phyloP scores from a whole-genome alignment of 1,139 yeast species.

The Pneumocystis jirovecii region DNA sequence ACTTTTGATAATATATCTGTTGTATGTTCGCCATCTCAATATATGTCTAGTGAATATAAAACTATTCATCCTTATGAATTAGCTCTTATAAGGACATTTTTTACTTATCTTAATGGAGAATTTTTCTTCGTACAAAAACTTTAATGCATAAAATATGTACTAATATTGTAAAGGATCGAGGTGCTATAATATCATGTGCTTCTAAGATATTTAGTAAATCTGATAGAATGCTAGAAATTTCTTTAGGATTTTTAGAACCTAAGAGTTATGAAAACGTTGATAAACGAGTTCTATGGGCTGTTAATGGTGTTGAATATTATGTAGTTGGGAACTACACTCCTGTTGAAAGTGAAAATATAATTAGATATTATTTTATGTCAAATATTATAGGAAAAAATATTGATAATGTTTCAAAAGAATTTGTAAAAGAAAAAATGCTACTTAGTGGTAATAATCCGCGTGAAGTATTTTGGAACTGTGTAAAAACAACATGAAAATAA shows the following conservation, averaged over 20 bases:
- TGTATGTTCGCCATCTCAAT: slow-evolving; percentile 8
- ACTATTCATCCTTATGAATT: slow-evolving; percentile 10
- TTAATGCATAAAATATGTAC: not conserved
- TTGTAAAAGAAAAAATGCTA: not conserved
- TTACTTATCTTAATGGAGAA: slow-evolving; percentile 7
- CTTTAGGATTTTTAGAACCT: not conserved
- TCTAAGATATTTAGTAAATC: not conserved
- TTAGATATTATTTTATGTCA: not conserved
- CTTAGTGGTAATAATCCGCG: not conserved
- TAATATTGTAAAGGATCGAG: not conserved
- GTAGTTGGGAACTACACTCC: not conserved
- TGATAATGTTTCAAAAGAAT: not conserved
- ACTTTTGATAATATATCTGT: slow-evolving; percentile 9
- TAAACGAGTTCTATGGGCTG: not conserved
- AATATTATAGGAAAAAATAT: not conserved
- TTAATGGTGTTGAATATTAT: not conserved
- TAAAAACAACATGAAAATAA: not conserved
- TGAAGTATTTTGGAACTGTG: not conserved
- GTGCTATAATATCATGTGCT: not conserved
- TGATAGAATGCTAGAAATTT: not conserved
- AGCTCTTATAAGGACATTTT: slow-evolving; percentile 3
- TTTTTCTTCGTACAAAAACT: not conserved
- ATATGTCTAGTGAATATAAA: slow-evolving; percentile 3
- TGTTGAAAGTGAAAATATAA: not conserved
- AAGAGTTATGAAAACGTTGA: not conserved